Evolutionary conservation across 495 filamentous ascomycete genomes (phyloP).

Genomic region (Penicillium soppii): DNA sequence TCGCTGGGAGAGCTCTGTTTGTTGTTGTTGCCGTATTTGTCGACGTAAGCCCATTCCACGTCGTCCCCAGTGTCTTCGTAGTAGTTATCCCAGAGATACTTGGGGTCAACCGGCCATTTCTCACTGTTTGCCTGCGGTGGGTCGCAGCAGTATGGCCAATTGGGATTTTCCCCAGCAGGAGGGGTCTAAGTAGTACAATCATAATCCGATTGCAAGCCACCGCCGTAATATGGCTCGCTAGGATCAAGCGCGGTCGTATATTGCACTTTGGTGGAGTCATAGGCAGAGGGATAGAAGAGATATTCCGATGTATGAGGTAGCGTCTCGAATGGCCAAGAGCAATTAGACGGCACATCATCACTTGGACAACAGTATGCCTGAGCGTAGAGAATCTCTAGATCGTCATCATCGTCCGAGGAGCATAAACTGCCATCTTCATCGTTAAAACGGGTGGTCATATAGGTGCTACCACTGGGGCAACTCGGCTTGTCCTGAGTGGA

Average conservation of each 20-base stretch:
- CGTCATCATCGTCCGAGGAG: background rate
- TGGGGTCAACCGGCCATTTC: slow-evolving; percentile 32
- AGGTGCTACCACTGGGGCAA: background rate
- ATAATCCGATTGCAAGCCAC: background rate
- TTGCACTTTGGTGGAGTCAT: background rate
- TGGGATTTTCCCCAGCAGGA: background rate
- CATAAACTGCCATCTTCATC: background rate
- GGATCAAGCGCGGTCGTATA: background rate
- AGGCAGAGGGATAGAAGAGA: background rate
- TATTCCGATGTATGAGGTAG: background rate
- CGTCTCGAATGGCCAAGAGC: background rate
- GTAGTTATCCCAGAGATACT: slow-evolving; percentile 23
- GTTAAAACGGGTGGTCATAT: background rate
- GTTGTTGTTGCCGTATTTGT: slow-evolving; percentile 18
- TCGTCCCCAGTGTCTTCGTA: slow-evolving; percentile 19
- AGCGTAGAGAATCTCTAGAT: no score
- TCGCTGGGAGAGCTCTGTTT: no score
- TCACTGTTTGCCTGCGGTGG: slow-evolving; percentile 23
- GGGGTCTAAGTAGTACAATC: background rate
- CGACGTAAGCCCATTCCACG: slow-evolving; percentile 11
- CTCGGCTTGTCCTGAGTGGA: background rate
- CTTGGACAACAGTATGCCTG: background rate
- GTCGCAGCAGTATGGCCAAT: slow-evolving; percentile 18
- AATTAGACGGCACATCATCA: background rate
- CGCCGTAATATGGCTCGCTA: no score